Evolutionary conservation across 148 eudicot species (phyloP).

Genomic region (Rhododendron ovatum): DNA sequence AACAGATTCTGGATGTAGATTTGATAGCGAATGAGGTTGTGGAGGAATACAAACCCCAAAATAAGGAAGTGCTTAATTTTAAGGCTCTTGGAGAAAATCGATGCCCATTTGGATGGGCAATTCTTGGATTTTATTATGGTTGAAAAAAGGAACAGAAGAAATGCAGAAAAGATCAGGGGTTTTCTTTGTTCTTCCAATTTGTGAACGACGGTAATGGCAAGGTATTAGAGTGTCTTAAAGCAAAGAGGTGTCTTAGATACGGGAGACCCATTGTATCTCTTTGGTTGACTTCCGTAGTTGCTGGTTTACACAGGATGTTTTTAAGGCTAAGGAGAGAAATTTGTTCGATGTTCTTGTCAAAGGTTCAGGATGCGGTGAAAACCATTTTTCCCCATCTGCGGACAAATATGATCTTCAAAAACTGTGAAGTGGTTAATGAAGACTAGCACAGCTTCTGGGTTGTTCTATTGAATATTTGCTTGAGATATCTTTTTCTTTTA

Average conservation of each 20-base stretch:
- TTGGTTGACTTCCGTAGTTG: not conserved
- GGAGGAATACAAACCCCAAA: not conserved
- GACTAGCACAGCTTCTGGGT: not conserved
- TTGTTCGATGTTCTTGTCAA: not conserved
- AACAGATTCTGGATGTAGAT: not conserved
- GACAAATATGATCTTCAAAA: not conserved
- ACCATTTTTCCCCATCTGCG: no score
- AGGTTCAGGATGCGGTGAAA: not conserved
- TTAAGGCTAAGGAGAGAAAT: not conserved
- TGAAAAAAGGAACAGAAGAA: not conserved
- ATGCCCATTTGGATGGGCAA: not conserved
- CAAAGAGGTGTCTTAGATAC: not conserved
- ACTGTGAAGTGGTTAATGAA: not conserved
- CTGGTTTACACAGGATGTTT: not conserved
- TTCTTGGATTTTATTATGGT: not conserved
- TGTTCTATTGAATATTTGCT: not conserved
- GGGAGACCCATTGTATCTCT: not conserved
- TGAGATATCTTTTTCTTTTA: not conserved
- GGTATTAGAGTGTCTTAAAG: not conserved
- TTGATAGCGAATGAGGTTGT: not conserved
- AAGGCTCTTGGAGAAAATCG: not conserved
- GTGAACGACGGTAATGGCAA: not conserved
- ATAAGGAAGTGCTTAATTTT: not conserved
- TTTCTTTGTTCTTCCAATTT: not conserved
- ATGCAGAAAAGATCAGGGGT: not conserved